Evolutionary conservation across 108 stramenopile genomes (phyloP), one percentile per base, ranked within the genome.

Genomic region (Stephanodiscus triporus): DNA sequence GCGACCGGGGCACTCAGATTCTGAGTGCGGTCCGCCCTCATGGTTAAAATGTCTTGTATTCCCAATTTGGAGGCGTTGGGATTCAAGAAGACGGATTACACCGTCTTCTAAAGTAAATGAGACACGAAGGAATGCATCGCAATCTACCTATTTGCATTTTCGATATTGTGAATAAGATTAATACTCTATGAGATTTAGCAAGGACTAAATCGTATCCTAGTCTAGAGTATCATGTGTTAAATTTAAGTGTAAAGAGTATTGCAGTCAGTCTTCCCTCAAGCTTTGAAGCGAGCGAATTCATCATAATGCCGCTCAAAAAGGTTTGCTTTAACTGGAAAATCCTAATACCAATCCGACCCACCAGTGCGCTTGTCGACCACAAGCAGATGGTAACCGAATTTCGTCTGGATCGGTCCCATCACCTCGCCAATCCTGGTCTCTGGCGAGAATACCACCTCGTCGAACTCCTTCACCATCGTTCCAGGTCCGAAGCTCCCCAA

Each of bases 1-100:
- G 36, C 19, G 84, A 84, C 43, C 70, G 85, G 42, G 69, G 75
- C 57, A 91, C 88, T 11, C 93, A 96, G 66, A 86, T 96, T 36
- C 86, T 98, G 74, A 94, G 90, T 99, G 99, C 84, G 99, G 99
- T n/a, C 99, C 99, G 16, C 97, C 98, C 97, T 97, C 29, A 99
- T 99, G 99, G 87, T 99, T 70, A 97, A 98, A 70, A 97, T 96
- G 75, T 97, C 98, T 10, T 98, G 98, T 62, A 54, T 92, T 16
- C 97, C 98, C 0, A 91, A 88, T 68, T 84, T 99, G 69, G 73
- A 90, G 57, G 90, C 90, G 61, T 73, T 97, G 69, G 99, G 99
- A 40, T 97, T 93, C 75, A 84, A 77, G n/a, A 82, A 92, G 48
- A 77, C 85, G 20, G 86, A 95, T 62, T 87, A 85, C 76, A 89